Evolutionary conservation across 495 filamentous ascomycete species (phyloP).

Genomic region (Coniosporium apollinis): DNA sequence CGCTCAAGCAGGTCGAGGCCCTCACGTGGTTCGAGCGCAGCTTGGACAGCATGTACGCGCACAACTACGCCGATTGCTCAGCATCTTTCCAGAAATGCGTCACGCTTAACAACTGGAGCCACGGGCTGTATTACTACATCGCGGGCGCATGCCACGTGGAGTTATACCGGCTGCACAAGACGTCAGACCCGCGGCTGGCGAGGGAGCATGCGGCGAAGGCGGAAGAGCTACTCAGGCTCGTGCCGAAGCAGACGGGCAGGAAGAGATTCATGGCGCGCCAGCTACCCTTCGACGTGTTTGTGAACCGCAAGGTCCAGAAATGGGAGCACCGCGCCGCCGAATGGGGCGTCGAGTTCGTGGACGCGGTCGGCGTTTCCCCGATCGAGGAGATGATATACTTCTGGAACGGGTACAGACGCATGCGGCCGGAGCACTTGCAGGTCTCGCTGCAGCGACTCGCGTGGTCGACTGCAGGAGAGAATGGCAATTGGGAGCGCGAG

Average conservation of each 20-base stretch:
- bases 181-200: conserved; percentile 33
- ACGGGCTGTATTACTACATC: conserved; percentile 78
- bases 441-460: conserved; percentile 42
- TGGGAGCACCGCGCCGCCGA: conserved; percentile 69
- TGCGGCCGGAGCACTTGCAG: conserved; percentile 47
- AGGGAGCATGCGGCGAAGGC: conserved; percentile 43
- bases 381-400: conserved; percentile 92
- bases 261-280: conserved; percentile 81
- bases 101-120: conserved; percentile 81
- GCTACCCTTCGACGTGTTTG: conserved; percentile 81
- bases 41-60: conserved; percentile 60
- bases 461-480: conserved; percentile 45
- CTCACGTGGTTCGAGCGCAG: conserved; percentile 73
- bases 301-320: conserved; percentile 68
- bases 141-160: conserved; percentile 63
- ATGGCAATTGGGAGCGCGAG: conserved; percentile 39
- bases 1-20: conserved; percentile 71
- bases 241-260: conserved; percentile 60
- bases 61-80: conserved; percentile 53
- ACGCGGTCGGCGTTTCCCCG: conserved; percentile 71
- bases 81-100: conserved; percentile 49
- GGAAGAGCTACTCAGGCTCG: conserved; percentile 49
- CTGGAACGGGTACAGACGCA: conserved; percentile 72
- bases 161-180: conserved; percentile 49
- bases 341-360: conserved; percentile 51